Evolutionary conservation across 2,329 filamentous ascomycete species (phyloP).

Genomic region (Pseudocercospora musae): DNA sequence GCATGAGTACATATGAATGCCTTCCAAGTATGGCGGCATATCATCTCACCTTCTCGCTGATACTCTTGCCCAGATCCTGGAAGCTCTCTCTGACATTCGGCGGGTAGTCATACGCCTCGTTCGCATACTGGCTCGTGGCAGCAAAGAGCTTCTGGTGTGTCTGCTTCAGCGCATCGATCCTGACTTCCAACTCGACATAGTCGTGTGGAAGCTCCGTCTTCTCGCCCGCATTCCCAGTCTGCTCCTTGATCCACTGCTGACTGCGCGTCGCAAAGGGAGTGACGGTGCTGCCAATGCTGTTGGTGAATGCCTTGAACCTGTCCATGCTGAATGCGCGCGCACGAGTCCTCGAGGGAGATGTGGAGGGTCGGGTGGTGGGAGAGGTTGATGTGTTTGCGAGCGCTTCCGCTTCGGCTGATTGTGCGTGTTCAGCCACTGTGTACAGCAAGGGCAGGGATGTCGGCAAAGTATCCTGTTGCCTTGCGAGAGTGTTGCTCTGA

Average conservation of each 20-base stretch:
- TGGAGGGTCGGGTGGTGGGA: not conserved
- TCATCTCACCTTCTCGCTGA: constrained; percentile 79
- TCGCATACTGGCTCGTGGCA: constrained; percentile 92
- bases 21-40: not conserved
- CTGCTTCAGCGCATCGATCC: constrained; percentile 93
- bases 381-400: not conserved
- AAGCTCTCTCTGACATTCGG: constrained; percentile 98
- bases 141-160: constrained; percentile 96
- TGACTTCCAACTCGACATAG: constrained; percentile 98
- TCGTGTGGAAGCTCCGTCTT: constrained; percentile 97
- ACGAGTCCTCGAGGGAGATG: not conserved
- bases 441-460: not conserved
- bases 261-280: constrained; percentile 91
- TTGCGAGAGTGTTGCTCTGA: not conserved
- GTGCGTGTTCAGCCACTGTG: not conserved
- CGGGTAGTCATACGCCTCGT: constrained; percentile 87
- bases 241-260: constrained; percentile 97
- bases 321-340: constrained; percentile 52
- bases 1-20: not conserved
- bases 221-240: constrained; percentile 90
- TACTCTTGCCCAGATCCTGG: constrained; percentile 90
- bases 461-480: not conserved
- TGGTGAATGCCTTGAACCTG: constrained; percentile 62
- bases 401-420: not conserved
- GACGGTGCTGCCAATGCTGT: constrained; percentile 69